Evolutionary conservation across 352 stramenopile species (phyloP).

Genomic region (Globisporangium irregulare): DNA sequence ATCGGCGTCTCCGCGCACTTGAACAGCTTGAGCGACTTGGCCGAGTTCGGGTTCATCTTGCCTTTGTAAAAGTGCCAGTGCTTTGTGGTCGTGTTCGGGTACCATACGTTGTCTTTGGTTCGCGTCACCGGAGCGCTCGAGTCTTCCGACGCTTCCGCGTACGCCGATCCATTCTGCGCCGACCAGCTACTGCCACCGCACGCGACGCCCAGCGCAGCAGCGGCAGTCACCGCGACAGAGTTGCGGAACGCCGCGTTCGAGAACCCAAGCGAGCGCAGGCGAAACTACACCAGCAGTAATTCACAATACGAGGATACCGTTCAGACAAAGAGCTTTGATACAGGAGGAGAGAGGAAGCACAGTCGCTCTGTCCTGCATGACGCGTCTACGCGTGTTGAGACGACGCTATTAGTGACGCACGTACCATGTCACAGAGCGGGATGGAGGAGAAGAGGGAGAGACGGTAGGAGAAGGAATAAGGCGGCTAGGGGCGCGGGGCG

Average conservation of each 20-base stretch:
- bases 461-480: not conserved
- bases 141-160: constrained; percentile 16
- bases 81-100: constrained; percentile 81
- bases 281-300: not conserved
- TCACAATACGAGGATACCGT: not conserved
- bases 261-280: constrained; percentile 11
- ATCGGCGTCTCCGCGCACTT: constrained; percentile 86
- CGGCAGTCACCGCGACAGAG: constrained; percentile 30
- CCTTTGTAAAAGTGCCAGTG: constrained; percentile 89
- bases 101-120: constrained; percentile 44
- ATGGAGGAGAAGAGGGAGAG: not conserved
- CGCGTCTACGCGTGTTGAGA: not conserved
- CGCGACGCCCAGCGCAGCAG: constrained; percentile 31
- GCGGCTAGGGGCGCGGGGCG: not conserved
- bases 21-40: constrained; percentile 88
- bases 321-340: not conserved
- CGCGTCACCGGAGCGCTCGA: constrained; percentile 13
- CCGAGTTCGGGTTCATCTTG: constrained; percentile 78
- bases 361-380: not conserved
- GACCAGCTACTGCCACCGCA: constrained; percentile 26
- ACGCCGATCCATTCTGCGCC: constrained; percentile 11
- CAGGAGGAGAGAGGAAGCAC: not conserved
- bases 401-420: not conserved
- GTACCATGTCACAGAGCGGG: not conserved
- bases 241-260: constrained; percentile 16